Base-by-base conservation (phyloP, 805 yeast species). In the Pichia kluyveri region DNA sequence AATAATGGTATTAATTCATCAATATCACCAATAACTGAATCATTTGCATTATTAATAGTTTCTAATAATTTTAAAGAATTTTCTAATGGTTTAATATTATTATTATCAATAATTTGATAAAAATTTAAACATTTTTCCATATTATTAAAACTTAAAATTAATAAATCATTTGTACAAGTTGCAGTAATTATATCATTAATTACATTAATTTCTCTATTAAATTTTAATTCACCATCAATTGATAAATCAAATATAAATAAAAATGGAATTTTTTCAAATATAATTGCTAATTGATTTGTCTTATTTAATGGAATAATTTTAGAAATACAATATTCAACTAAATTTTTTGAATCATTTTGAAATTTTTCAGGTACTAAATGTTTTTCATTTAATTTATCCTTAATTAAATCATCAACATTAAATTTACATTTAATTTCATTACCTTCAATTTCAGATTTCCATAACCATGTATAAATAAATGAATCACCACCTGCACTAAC, bases 401-500 rank as follows among this genome's bases (percentile, higher is more conserved):
- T 44, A 10, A 60, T 67, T 26, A 83, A 66, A 23, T 78, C 72
- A 9, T 52, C 52, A 11, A 62, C 50, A 11, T 51, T 48, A 10
- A 56, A 39, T 41, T 82, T 69, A 46, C 71, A 71, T 30, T 71
- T 69, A 5, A 84, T 50, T 49, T 76, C 67, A 12, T 40, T 37
- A 7, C 48, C 39, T 47, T 67, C 62, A 3, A 42, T 44, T 7
- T 52, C 41, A 14, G 66, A 60, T 46, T 62, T 63, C 96, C 97
- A 89, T 52, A 86, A 73, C 97, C 98, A 91, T 18, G 80, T 61
- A 51, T 76, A 71, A 12, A 93, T 59, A 54, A 65, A 79, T 46
- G 77, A 79, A 61, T 93, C 99, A 54, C 99, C 99, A 36, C 99
- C 99, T 5, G 83, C 98, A 60, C 93, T 83, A 26, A 90, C 64